Conservation (phyloP, 2,329 filamentous ascomycete species). For the Ophiosphaerella narmari region DNA sequence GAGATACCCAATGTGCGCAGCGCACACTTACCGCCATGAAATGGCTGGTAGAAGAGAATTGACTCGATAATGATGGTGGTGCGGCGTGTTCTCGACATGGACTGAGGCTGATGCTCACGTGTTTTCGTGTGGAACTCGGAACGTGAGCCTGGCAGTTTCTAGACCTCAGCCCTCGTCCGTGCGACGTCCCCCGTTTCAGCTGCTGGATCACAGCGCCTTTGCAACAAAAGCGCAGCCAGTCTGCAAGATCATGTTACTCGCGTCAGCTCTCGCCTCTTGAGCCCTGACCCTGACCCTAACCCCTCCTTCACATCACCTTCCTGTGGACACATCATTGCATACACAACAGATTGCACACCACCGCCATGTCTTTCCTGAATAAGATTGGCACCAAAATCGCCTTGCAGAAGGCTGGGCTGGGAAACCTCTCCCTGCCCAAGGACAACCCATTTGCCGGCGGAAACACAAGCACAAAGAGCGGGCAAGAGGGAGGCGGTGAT, state of each 20-base stretch:
- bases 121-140: too few relatives aligned
- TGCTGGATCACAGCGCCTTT: conserved; percentile 22
- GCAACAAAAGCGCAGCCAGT: conserved; percentile 22
- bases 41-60: too few relatives aligned
- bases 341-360: background rate
- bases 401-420: conserved; percentile 61
- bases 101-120: too few relatives aligned
- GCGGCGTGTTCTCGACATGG: too few relatives aligned
- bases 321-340: conserved; percentile 3
- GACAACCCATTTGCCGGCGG: conserved; percentile 29
- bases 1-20: too few relatives aligned
- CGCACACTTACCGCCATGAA: too few relatives aligned
- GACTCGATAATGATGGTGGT: too few relatives aligned
- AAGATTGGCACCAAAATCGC: conserved; percentile 53
- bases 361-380: conserved; percentile 3
- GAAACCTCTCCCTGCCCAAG: conserved; percentile 54
- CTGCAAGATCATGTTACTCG: conserved; percentile 17
- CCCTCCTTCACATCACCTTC: background rate
- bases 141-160: background rate
- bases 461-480: conserved; percentile 37
- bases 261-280: background rate
- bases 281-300: background rate
- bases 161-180: conserved; percentile 24
- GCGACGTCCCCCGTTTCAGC: conserved; percentile 35
- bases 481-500: conserved; percentile 18